A percentile compares a stretch with the other conserved stretches of the same genome.
Conservation (phyloP, 495 filamentous ascomycete species). For the Hypomontagnella submonticulosa region DNA sequence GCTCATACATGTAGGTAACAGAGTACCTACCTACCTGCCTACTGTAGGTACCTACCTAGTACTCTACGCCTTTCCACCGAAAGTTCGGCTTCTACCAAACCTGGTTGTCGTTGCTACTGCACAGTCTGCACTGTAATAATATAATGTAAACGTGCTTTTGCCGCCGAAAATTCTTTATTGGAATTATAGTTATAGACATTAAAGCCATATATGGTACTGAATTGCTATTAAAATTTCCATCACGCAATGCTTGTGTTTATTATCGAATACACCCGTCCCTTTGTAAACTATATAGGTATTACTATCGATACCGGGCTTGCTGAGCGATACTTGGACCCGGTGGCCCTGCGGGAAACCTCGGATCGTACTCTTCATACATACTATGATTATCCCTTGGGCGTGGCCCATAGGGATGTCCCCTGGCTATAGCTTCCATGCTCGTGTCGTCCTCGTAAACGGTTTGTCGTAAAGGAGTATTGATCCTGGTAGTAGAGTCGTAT, state of each 20-base stretch:
- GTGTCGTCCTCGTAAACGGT: conserved; percentile 1
- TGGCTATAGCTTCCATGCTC: conserved; percentile 3
- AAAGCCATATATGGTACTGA: too few relatives aligned
- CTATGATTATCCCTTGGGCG: conserved; percentile 1
- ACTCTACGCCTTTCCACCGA: too few relatives aligned
- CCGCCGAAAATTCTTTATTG: too few relatives aligned
- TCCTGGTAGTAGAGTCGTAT: conserved; percentile 11
- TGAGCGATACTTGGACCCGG: conserved; percentile 5
- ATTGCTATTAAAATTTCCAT: background rate
- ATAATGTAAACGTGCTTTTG: too few relatives aligned
- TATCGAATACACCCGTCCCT: background rate
- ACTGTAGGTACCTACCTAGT: too few relatives aligned
- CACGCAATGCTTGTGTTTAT: background rate
- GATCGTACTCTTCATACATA: conserved; percentile 30
- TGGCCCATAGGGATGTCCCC: background rate
- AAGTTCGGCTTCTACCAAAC: too few relatives aligned
- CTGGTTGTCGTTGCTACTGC: too few relatives aligned
- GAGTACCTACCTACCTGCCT: too few relatives aligned
- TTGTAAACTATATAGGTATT: background rate
- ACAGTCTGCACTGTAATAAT: too few relatives aligned
- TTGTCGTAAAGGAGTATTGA: conserved; percentile 11
- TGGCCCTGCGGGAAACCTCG: conserved; percentile 25
- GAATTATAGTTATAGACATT: too few relatives aligned
- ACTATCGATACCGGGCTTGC: conserved; percentile 17
- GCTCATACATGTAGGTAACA: too few relatives aligned